Conservation (phyloP, 2,329 filamentous ascomycete species). For the Aspergillus sp. region DNA sequence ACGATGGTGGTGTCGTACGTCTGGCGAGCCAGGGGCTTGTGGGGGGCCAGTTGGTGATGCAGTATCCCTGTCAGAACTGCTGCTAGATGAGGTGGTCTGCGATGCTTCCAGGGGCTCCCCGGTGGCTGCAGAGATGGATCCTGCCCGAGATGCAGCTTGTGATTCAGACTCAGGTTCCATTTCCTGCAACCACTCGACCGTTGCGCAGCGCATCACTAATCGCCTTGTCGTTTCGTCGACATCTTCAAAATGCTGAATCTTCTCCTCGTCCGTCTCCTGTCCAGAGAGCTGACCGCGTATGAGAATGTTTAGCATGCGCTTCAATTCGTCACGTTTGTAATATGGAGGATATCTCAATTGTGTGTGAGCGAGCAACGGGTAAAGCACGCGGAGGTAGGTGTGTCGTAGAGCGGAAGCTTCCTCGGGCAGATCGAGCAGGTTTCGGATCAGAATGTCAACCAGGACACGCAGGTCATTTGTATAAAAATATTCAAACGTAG, state of each 20-base stretch:
- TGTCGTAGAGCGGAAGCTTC: slow-evolving; percentile 69
- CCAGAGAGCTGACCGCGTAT: slow-evolving; percentile 64
- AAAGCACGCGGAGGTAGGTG: slow-evolving; percentile 88
- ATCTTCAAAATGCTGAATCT: slow-evolving; percentile 44
- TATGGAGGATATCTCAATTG: slow-evolving; percentile 79
- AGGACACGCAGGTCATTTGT: slow-evolving; percentile 93
- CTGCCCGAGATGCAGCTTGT: slow-evolving; percentile 14
- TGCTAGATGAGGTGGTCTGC: slow-evolving; percentile 8
- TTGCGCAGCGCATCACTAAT: slow-evolving; percentile 40
- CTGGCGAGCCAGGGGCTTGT: slow-evolving; percentile 10
- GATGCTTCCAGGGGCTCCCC: not conserved
- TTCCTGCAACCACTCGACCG: slow-evolving; percentile 41
- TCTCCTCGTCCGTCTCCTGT: slow-evolving; percentile 37
- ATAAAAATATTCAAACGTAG: slow-evolving; percentile 97
- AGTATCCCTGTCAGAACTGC: not conserved
- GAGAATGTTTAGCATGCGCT: slow-evolving; percentile 67
- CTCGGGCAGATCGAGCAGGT: slow-evolving; percentile 88
- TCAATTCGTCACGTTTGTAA: slow-evolving; percentile 84
- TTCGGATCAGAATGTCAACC: slow-evolving; percentile 91
- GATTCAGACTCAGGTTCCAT: slow-evolving; percentile 17
- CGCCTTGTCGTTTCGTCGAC: slow-evolving; percentile 45
- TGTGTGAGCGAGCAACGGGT: slow-evolving; percentile 83
- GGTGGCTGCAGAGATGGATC: not conserved
- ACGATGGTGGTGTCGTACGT: slow-evolving; percentile 10
- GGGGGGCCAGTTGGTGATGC: not conserved